Conservation (phyloP, 768 basidiomycete genomes). For the Phlegmacium glaucopus region DNA sequence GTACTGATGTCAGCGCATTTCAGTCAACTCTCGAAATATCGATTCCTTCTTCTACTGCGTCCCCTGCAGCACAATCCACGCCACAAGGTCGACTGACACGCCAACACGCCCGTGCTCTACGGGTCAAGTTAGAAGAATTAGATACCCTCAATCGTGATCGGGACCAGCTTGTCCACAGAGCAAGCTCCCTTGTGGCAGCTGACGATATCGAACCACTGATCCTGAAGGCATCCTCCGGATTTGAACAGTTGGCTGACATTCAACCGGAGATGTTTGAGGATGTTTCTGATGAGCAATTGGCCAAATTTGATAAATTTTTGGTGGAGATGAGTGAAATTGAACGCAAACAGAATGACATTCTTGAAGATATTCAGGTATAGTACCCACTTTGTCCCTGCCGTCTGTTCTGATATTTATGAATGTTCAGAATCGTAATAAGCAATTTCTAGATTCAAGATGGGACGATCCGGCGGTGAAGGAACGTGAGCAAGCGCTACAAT, state of each 20-base stretch:
- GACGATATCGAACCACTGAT: constrained; percentile 78
- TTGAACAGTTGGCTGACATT: constrained; percentile 67
- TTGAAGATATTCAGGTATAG: constrained; percentile 66
- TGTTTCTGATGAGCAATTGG: constrained; percentile 71
- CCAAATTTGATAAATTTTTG: constrained; percentile 79
- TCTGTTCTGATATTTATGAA: not conserved
- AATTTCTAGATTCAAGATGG: constrained; percentile 72
- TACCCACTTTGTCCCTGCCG: not conserved
- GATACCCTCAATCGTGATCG: constrained; percentile 67
- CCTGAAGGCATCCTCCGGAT: constrained; percentile 57
- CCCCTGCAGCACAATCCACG: constrained; percentile 27
- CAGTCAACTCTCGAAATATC: constrained; percentile 65
- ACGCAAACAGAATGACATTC: constrained; percentile 58
- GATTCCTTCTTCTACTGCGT: constrained; percentile 62
- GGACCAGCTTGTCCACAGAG: constrained; percentile 60
- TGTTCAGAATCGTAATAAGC: constrained; percentile 54
- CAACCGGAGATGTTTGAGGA: constrained; percentile 88
- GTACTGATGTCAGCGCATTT: not conserved
- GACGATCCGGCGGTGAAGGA: constrained; percentile 77
- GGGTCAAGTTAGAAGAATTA: constrained; percentile 73
- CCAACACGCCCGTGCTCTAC: constrained; percentile 64
- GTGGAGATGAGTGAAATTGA: constrained; percentile 50
- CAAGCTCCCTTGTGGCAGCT: constrained; percentile 51
- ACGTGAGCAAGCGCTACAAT: constrained; percentile 78
- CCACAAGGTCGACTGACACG: constrained; percentile 48